Percentiles rank a stretch among this genome's conserved stretches.
Conservation (phyloP, 805 yeast species). For the Ogataea parapolymorpha region DNA sequence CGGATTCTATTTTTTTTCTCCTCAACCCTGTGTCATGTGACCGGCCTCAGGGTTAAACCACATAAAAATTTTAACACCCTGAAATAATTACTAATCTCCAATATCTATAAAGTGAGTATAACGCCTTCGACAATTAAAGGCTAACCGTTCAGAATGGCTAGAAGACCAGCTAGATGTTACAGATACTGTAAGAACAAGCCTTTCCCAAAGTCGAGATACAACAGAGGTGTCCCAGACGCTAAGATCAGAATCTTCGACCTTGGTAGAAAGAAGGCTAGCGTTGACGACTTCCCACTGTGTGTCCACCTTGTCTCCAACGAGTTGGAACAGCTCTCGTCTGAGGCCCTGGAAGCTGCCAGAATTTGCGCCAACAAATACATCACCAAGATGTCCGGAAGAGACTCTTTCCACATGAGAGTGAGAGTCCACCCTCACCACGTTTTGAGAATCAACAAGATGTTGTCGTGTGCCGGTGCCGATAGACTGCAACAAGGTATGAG, state of each 20-base stretch:
- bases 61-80: conserved; percentile 6
- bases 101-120: conserved; percentile 9
- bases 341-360: conserved; percentile 99
- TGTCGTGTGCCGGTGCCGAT: conserved; percentile 99
- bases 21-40: conserved; percentile 3
- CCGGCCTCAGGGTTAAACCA: conserved; percentile 1
- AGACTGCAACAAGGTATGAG: conserved; percentile 99
- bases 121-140: neutral
- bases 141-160: conserved; percentile 78
- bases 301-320: conserved; percentile 99
- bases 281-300: conserved; percentile 99
- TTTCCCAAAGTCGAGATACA: conserved; percentile 99
- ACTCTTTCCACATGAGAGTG: conserved; percentile 99
- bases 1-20: neutral
- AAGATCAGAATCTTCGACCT: conserved; percentile 98
- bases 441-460: conserved; percentile 99
- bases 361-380: conserved; percentile 99
- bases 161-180: conserved; percentile 99
- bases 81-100: conserved; percentile 9
- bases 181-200: conserved; percentile 99
- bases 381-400: conserved; percentile 97
- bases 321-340: conserved; percentile 98
- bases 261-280: conserved; percentile 99
- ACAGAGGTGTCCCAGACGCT: conserved; percentile 99
- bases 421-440: conserved; percentile 99